phyloP scores from a whole-genome alignment of 1,284 basidiomycete genomes.

The Pyrrhoderma noxium region DNA sequence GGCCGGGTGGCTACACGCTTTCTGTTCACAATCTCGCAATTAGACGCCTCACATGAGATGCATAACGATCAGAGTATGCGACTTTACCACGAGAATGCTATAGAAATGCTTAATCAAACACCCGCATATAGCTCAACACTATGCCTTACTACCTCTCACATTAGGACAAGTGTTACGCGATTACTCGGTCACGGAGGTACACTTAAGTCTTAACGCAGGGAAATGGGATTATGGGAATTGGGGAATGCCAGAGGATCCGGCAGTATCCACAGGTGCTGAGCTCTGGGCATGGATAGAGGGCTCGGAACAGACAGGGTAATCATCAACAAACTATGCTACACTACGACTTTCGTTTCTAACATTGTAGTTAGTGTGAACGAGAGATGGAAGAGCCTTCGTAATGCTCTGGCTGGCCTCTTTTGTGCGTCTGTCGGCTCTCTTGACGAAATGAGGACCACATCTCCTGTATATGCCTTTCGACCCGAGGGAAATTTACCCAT shows the following conservation, averaged over 20 bases:
- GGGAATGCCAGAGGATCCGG: conserved; percentile 71
- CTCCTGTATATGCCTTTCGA: conserved; percentile 48
- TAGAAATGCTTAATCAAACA: not conserved
- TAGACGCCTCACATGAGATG: conserved; percentile 44
- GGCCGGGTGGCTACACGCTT: conserved; percentile 84
- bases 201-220: conserved; percentile 83
- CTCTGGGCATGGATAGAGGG: conserved; percentile 85
- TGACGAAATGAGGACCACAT: conserved; percentile 65
- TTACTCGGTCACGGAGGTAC: conserved; percentile 80
- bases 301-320: conserved; percentile 41
- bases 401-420: conserved; percentile 88
- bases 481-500: conserved; percentile 52
- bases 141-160: conserved; percentile 77
- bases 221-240: conserved; percentile 87
- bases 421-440: conserved; percentile 84
- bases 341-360: not conserved
- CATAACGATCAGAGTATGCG: conserved; percentile 41
- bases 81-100: conserved; percentile 51
- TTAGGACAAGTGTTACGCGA: conserved; percentile 82
- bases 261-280: conserved; percentile 81
- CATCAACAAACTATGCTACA: conserved; percentile 5
- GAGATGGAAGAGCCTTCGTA: conserved; percentile 81
- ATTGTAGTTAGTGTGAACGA: conserved; percentile 48
- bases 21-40: conserved; percentile 66
- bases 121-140: conserved; percentile 57